Evolutionary conservation across 352 stramenopile species (phyloP).

Genomic region (Phytophthora agathidicida): DNA sequence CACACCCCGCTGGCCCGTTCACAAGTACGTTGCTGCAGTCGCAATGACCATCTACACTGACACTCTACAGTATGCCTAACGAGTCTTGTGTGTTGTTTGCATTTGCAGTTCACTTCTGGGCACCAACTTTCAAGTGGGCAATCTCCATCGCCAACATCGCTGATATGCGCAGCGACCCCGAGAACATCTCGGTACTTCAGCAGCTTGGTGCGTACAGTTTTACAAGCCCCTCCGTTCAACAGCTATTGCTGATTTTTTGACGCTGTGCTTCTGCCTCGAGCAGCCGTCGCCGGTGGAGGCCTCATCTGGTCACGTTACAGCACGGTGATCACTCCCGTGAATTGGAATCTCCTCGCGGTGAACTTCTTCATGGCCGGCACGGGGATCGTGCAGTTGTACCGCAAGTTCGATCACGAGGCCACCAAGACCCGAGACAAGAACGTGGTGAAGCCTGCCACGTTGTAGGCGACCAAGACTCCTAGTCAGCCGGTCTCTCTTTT

Average conservation of each 20-base stretch:
- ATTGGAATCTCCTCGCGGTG: constrained; percentile 92
- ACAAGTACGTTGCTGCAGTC: constrained; percentile 51
- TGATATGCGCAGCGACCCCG: constrained; percentile 77
- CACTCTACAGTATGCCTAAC: neutral
- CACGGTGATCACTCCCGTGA: constrained; percentile 88
- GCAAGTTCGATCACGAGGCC: constrained; percentile 50
- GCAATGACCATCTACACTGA: too few relatives aligned
- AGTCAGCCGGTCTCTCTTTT: neutral
- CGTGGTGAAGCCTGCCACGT: neutral
- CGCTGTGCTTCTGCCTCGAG: neutral
- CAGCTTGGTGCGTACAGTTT: constrained; percentile 46
- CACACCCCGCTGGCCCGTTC: constrained; percentile 86
- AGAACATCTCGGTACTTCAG: constrained; percentile 81
- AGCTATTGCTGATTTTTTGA: neutral
- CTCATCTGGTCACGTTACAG: constrained; percentile 92
- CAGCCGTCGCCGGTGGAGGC: constrained; percentile 71
- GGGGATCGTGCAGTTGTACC: constrained; percentile 59
- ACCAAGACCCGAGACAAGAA: constrained; percentile 1
- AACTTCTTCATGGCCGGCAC: constrained; percentile 92
- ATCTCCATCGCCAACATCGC: constrained; percentile 88
- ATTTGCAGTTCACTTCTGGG: constrained; percentile 85
- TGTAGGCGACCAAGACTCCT: constrained; percentile 1
- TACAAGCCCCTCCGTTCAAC: neutral
- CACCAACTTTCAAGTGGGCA: constrained; percentile 86
- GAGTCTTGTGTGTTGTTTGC: neutral